Evolutionary conservation across 495 filamentous ascomycete species (phyloP).

Genomic region (Penicillium daleae): DNA sequence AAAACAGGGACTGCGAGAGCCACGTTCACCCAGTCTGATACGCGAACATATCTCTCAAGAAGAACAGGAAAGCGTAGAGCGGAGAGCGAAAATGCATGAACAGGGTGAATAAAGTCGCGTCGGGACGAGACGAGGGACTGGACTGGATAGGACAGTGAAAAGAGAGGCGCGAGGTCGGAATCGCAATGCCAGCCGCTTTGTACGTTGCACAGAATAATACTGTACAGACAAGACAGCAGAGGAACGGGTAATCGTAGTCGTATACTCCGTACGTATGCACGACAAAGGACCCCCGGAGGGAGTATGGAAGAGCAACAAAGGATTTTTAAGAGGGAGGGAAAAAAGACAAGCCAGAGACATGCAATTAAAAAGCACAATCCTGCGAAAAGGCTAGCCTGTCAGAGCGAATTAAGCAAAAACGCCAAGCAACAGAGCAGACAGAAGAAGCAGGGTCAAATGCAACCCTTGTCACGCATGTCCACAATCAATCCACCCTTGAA

Average conservation of each 20-base stretch:
- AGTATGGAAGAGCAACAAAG: neutral
- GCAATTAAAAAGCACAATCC: neutral
- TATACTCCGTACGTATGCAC: no score
- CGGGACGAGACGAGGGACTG: neutral
- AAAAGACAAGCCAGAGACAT: neutral
- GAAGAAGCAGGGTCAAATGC: neutral
- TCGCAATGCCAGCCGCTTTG: neutral
- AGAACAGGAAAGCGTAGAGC: neutral
- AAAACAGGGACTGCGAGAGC: constrained; percentile 13
- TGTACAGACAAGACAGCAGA: neutral
- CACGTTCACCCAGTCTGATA: constrained; percentile 28
- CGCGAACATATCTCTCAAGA: constrained; percentile 20
- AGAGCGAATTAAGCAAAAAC: neutral
- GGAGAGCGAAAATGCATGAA: constrained; percentile 2
- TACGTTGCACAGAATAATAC: neutral
- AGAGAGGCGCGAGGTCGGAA: neutral
- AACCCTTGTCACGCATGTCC: neutral
- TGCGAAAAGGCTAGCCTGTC: neutral
- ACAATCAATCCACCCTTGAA: neutral
- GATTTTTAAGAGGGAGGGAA: neutral
- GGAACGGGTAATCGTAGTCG: neutral
- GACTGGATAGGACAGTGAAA: neutral
- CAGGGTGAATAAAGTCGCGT: neutral
- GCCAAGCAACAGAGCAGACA: neutral
- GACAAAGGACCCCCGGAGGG: no score